A percentile compares a stretch with the other conserved stretches of the same genome.
These are phyloP conservation scores for Selaginella tamariscina DNA, from an alignment of 75 land plant genomes.

Conservation along the genomic window DNA sequence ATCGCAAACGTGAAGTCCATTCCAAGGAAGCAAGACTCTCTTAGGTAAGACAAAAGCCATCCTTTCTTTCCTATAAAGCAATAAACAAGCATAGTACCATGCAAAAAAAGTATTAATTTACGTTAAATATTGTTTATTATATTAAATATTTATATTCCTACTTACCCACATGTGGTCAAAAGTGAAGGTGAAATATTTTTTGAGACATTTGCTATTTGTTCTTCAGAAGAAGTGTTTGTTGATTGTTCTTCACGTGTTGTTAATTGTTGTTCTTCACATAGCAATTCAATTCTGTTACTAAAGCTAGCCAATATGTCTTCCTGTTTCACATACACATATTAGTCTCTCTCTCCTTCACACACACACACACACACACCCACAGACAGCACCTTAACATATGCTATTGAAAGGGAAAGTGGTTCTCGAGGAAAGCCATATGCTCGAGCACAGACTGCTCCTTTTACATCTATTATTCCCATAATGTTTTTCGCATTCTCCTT, in stretches of 20 bases:
- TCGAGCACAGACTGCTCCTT: neutral
- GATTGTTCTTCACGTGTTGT: too few relatives aligned
- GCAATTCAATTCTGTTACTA: neutral
- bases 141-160: too few relatives aligned
- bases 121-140: too few relatives aligned
- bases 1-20: neutral
- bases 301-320: neutral
- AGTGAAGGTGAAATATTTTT: too few relatives aligned
- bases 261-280: neutral
- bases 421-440: neutral
- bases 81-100: neutral
- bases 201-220: neutral
- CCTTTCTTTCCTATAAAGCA: neutral
- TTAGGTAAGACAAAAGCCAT: neutral
- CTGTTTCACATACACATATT: neutral
- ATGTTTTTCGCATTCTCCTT: neutral
- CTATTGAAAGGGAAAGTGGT: neutral
- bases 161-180: neutral
- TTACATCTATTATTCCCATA: neutral
- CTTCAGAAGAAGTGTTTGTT: too few relatives aligned
- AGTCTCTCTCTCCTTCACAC: too few relatives aligned
- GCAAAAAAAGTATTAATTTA: neutral
- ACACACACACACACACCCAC: neutral
- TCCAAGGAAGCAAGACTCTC: neutral
- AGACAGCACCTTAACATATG: neutral